Percentiles rank a stretch among this genome's conserved stretches.
Evolutionary conservation across 768 basidiomycete genomes (phyloP).

Genomic region (Chlorophyllum brunneum): DNA sequence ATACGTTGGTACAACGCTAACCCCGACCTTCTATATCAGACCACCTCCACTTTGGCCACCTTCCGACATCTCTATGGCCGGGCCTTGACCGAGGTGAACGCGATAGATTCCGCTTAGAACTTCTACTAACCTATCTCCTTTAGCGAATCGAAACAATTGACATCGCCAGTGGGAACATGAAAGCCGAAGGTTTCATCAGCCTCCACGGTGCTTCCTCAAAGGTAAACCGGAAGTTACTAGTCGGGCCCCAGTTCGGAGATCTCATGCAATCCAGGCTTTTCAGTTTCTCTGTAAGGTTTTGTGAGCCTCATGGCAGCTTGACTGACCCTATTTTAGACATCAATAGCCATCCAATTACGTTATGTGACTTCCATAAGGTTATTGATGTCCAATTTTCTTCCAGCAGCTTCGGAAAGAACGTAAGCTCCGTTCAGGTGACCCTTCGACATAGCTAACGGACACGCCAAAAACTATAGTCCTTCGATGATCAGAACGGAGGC

Average conservation of each 20-base stretch:
- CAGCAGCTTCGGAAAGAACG: constrained; percentile 75
- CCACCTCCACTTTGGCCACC: constrained; percentile 53
- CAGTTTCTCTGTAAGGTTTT: constrained; percentile 77
- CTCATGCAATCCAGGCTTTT: constrained; percentile 48
- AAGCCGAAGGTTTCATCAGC: constrained; percentile 81
- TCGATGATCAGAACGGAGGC: constrained; percentile 65
- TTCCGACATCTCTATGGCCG: constrained; percentile 77
- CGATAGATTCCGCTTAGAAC: neutral
- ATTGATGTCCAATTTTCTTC: constrained; percentile 64
- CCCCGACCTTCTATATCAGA: constrained; percentile 36
- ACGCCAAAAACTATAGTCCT: neutral
- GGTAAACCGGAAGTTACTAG: constrained; percentile 32
- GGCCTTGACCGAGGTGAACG: constrained; percentile 63
- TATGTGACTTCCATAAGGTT: constrained; percentile 61
- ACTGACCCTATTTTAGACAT: constrained; percentile 48
- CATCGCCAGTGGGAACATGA: constrained; percentile 43
- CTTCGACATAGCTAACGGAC: neutral
- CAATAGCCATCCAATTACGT: constrained; percentile 68
- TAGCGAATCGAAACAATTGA: constrained; percentile 71
- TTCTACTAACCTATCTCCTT: neutral
- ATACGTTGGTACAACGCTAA: constrained; percentile 1
- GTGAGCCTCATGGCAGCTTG: constrained; percentile 9
- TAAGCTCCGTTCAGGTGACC: constrained; percentile 26
- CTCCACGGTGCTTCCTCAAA: constrained; percentile 71
- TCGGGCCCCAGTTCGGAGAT: constrained; percentile 12